Evolutionary conservation across 1,284 basidiomycete genomes (phyloP), one percentile per base, ranked within the genome.

Genomic region (Fistulina hepatica): DNA sequence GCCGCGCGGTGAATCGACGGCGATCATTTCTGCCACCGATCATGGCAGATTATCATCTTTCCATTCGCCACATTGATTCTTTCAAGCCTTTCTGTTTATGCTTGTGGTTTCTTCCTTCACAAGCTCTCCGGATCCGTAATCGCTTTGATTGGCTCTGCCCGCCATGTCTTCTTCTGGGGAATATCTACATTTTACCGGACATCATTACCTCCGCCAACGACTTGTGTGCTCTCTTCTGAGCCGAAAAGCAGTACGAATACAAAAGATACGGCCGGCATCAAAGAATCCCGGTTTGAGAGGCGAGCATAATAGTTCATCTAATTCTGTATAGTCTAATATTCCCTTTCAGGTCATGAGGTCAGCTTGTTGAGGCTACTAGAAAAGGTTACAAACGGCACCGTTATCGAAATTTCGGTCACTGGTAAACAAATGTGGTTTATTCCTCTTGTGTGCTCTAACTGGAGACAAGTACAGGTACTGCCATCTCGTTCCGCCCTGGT

Each of bases 321-420:
- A 19, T 31, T 31, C 28, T 13, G 15, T 9, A 11, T 31, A 36
- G 20, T 22, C 24, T 42, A 33, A 35, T 36, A 27, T 38, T 16
- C 13, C 30, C 20, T 24, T 31, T 3, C 49, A 84, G 93, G 97
- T 55, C 95, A 84, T 58, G 95, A 98, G 64, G 80, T 95, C 38
- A 94, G 86, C 52, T 72, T 97, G 21, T 57, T 99, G 30, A 68
- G 95, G 16, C 62, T 98, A 10, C 53, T 98, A 19, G 94, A 98
- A 57, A 92, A 91, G 54, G 64, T 89, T 2, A 95, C 93, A 4
- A 97, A 98, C 68, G 95, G 95, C 2, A 90, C 88, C 6, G 64
- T 88, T 19, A 89, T 98, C 45, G 95, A 98, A 57, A 98, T 99
- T 40, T 94, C 89, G 2, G 84, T 94, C 13, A 98, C 95, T 10